A percentile compares a stretch with the other conserved stretches of the same genome.
phyloP scores from a whole-genome alignment of 1,284 basidiomycete species.

The Schizophyllum commune region DNA sequence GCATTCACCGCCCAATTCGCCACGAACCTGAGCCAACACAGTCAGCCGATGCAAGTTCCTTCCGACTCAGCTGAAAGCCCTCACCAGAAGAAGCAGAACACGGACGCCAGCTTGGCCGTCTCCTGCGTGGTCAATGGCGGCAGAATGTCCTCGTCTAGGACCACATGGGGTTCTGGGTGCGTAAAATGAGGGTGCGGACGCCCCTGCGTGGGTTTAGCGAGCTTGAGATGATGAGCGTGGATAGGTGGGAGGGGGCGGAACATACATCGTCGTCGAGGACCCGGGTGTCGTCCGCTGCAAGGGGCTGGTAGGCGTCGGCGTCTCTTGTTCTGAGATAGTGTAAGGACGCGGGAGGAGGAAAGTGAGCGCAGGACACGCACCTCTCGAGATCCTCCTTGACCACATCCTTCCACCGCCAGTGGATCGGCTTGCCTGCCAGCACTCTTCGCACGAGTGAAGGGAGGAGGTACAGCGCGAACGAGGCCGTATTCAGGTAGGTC shows the following conservation, averaged over 20 bases:
- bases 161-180: neutral
- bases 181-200: neutral
- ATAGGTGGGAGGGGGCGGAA: neutral
- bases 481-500: conserved; percentile 84
- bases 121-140: conserved; percentile 58
- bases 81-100: conserved; percentile 77
- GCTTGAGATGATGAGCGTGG: neutral
- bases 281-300: neutral
- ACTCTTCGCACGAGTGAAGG: conserved; percentile 49
- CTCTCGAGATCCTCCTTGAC: neutral
- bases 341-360: neutral
- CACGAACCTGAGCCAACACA: conserved; percentile 39
- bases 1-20: conserved; percentile 90
- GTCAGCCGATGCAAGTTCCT: neutral
- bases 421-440: conserved; percentile 8
- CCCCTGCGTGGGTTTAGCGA: neutral
- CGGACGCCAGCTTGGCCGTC: conserved; percentile 69
- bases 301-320: neutral
- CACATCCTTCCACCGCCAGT: neutral
- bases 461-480: conserved; percentile 86
- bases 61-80: neutral
- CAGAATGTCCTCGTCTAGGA: conserved; percentile 14
- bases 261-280: neutral
- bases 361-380: neutral
- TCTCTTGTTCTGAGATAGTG: neutral